A percentile compares a stretch with the other conserved stretches of the same genome.
Evolutionary conservation across 257 asterid genomes (phyloP).

Genomic region (Solanum appendiculatum): DNA sequence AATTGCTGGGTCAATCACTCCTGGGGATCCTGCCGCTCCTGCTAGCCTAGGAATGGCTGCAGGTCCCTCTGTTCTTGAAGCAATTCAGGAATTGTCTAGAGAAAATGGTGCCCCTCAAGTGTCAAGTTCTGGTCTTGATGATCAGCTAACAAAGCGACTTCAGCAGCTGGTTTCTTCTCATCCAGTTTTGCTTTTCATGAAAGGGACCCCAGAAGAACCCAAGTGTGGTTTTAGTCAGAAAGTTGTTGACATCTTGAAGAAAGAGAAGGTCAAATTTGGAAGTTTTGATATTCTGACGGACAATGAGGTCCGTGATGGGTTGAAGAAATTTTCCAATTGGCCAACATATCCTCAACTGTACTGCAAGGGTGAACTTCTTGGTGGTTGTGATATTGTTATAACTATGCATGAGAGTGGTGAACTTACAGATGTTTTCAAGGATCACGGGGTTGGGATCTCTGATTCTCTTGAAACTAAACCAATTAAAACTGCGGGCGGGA

Average conservation of each 20-base stretch:
- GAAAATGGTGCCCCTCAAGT: conserved; percentile 33
- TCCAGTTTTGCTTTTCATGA: conserved; percentile 84
- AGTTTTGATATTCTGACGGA: conserved; percentile 80
- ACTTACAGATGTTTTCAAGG: conserved; percentile 59
- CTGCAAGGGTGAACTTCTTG: conserved; percentile 94
- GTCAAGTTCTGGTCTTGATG: conserved; percentile 27
- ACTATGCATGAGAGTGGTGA: conserved; percentile 92
- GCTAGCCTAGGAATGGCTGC: conserved; percentile 99
- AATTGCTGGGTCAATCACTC: conserved; percentile 63
- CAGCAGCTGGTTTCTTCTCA: conserved; percentile 64
- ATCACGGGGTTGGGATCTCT: conserved; percentile 34
- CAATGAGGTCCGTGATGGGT: conserved; percentile 74
- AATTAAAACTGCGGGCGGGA: conserved; percentile 25
- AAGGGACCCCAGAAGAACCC: conserved; percentile 84
- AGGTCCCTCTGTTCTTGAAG: conserved; percentile 73
- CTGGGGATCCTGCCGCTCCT: conserved; percentile 91
- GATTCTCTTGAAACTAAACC: conserved; percentile 25
- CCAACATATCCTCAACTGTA: conserved; percentile 95
- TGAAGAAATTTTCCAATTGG: conserved; percentile 90
- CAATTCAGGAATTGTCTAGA: conserved; percentile 63
- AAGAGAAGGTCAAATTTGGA: conserved; percentile 72
- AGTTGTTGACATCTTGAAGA: conserved; percentile 74
- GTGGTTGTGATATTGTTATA: conserved; percentile 77
- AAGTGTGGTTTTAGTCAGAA: conserved; percentile 89
- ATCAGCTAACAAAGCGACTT: conserved; percentile 36